Conservation (phyloP, 306 rosid species). For the Astragalus membranaceus region DNA sequence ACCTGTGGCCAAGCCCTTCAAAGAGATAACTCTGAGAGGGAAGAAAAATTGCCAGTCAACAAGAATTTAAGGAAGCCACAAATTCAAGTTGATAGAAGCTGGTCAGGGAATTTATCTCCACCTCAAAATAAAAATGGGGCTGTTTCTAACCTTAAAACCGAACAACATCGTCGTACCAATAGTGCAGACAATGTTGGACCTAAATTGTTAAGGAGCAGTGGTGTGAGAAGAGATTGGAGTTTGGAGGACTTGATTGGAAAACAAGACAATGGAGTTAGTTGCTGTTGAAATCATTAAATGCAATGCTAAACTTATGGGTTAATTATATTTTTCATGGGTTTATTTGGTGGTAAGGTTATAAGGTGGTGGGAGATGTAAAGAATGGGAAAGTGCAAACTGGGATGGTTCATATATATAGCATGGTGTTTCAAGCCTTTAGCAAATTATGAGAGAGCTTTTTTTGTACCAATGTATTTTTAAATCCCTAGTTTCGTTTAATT, state of each 20-base stretch:
- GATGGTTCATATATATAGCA: not conserved
- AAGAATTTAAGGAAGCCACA: not conserved
- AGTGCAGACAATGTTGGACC: conserved; percentile 32
- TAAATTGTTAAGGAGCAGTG: conserved; percentile 53
- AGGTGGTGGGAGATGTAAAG: not conserved
- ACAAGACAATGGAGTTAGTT: conserved; percentile 17
- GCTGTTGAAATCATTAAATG: not conserved
- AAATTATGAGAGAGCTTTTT: not conserved
- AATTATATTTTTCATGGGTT: not conserved
- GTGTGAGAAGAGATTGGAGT: conserved; percentile 83
- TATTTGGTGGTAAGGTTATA: not conserved
- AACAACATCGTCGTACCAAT: conserved; percentile 39
- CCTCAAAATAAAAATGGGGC: not conserved
- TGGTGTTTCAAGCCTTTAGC: conserved; percentile 9
- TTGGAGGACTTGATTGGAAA: conserved; percentile 41
- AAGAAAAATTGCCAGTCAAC: not conserved
- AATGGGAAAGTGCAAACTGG: not conserved
- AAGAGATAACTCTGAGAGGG: conserved; percentile 35
- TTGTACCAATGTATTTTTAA: not conserved
- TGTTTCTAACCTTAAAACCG: not conserved
- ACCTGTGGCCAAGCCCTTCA: conserved; percentile 24
- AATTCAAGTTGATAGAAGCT: conserved; percentile 31
- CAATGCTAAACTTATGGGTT: not conserved
- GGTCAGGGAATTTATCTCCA: conserved; percentile 47
- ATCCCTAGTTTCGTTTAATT: not conserved